Base-by-base conservation (phyloP, 2,329 filamentous ascomycete genomes). In the Aspergillus alliaceus region DNA sequence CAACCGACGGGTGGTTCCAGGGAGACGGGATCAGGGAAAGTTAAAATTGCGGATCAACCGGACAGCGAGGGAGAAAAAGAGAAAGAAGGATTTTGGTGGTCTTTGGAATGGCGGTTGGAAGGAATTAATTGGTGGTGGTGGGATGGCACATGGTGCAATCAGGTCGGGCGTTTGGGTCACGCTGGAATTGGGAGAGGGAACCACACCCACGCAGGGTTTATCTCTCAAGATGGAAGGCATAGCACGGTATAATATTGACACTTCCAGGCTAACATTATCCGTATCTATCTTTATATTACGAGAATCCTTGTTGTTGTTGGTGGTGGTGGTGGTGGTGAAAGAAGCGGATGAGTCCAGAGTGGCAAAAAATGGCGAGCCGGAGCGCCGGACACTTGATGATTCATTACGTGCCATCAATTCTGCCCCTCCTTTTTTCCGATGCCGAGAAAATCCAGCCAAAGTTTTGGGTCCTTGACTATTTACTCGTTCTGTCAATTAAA, bases 1-100 rank as follows among this genome's bases (percentile, higher is more conserved):
- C 56, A 62, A 25, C 54, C 59, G 59, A 56, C 51, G 53, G 61
- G 18, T 47, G 48, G 56, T 60, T 57, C 61, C 61, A 64, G 4
- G 49, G 56, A 50, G 60, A 59, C 58, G 56, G 63, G 61, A 64
- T 59, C 53, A 52, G 49, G 59, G 40, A 58, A 60, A 51, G 51
- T 51, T 60, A 44, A 55, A 56, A 39, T 51, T 48, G 60, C 50
- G 54, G 58, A 60, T 60, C 58, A 57, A 53, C 34, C 46, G 29
- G 52, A 49, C 35, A 39, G 49, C 29, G 35, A 32, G 27, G 46
- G 34, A 12, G 14, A n/a, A n/a, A 15, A 44, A 44, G 8, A 25
- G 25, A 18, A 18, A 9, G 12, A 6, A 27, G 9, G 27, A 54
- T 32, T 51, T 31, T 51, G 53, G 47, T 44, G 42, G 46, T 20